Base-by-base conservation (phyloP, 495 filamentous ascomycete species). In the Podospora fimiseda region DNA sequence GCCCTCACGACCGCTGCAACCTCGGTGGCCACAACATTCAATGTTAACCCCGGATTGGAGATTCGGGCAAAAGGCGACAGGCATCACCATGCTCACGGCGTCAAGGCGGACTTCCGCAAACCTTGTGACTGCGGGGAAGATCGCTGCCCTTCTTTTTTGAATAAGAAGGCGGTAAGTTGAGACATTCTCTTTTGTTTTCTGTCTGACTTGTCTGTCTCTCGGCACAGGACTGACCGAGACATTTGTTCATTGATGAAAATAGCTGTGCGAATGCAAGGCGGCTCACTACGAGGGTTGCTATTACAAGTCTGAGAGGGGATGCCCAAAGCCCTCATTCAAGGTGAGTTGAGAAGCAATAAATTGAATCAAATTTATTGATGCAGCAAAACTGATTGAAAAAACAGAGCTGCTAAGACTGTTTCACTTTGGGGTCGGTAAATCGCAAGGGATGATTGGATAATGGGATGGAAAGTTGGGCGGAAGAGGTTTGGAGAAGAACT, bases 191-290 rank as follows among this genome's bases (percentile, higher is more conserved):
- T 5, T 5, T 11, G 27, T 33, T 5, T 6, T 11, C 5, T 5
- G 11, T n/a, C 6, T 33, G 27, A 33, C 27, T 33, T 14, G 18
- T 20, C 27, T 33, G n/a, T n/a, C 11, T 33, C 27, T 33, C 27
- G 27, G 27, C 27, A 33, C 27, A 5, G 27, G 27, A 11, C 27
- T 33, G 27, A 33, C 27, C 27, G 27, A 33, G 27, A 33, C 27
- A 33, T 33, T 33, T 33, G 3, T 39, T 36, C 13, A 42, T 50
- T n/a, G 27, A 33, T 33, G 27, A 33, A 33, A 33, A n/a, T n/a
- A 60, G 58, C 30, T 60, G 36, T 57, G 58, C 43, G 45, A 54
- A 22, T 60, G 58, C 42, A 50, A 53, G 37, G 50, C 23, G 11
- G 41, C 58, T 9, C 50, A 51, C 16, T 8, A 14, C 7, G 45